A percentile compares a stretch with the other conserved stretches of the same genome.
These are phyloP conservation scores for Cryphonectria nitschkei DNA, from an alignment of 2,329 filamentous ascomycete species.

Conservation along the genomic window DNA sequence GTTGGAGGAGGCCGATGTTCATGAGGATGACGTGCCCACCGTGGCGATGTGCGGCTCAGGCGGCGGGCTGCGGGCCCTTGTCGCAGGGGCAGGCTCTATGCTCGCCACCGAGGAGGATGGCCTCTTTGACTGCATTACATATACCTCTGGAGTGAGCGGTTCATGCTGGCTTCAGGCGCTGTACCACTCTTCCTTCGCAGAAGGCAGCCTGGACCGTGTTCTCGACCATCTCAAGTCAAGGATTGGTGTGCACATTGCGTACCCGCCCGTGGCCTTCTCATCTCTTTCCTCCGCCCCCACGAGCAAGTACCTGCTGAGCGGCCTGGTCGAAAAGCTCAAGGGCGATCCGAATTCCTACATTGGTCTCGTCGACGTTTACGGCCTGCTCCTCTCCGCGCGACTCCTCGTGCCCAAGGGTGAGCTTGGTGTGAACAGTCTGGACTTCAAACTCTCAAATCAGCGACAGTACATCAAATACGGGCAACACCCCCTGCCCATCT, in stretches of 20 bases:
- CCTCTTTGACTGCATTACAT: slow-evolving; percentile 91
- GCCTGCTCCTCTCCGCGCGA: slow-evolving; percentile 80
- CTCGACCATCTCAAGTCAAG: slow-evolving; percentile 86
- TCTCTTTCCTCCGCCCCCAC: slow-evolving; percentile 87
- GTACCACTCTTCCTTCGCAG: slow-evolving; percentile 79
- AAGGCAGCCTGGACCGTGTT: slow-evolving; percentile 68
- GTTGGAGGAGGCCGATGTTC: slow-evolving; percentile 77
- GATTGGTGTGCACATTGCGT: slow-evolving; percentile 87
- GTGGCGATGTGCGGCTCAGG: slow-evolving; percentile 96
- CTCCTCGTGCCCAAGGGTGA: slow-evolving; percentile 87
- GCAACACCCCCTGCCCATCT: slow-evolving; percentile 86
- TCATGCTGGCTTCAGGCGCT: slow-evolving; percentile 94
- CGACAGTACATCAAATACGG: slow-evolving; percentile 75
- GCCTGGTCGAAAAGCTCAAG: slow-evolving; percentile 88
- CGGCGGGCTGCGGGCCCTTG: slow-evolving; percentile 84
- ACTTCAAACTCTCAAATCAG: slow-evolving; percentile 93
- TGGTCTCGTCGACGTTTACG: slow-evolving; percentile 92
- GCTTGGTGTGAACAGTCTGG: slow-evolving; percentile 71
- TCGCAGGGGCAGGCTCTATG: slow-evolving; percentile 87
- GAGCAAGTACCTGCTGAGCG: slow-evolving; percentile 86
- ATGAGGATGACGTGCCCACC: slow-evolving; percentile 88
- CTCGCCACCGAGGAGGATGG: slow-evolving; percentile 83
- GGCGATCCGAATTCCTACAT: slow-evolving; percentile 80
- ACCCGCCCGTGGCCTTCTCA: slow-evolving; percentile 81
- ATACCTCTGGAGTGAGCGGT: slow-evolving; percentile 93